Evolutionary conservation across 1,139 yeast genomes (phyloP).

Genomic region (Candida pseudoviswanathii): DNA sequence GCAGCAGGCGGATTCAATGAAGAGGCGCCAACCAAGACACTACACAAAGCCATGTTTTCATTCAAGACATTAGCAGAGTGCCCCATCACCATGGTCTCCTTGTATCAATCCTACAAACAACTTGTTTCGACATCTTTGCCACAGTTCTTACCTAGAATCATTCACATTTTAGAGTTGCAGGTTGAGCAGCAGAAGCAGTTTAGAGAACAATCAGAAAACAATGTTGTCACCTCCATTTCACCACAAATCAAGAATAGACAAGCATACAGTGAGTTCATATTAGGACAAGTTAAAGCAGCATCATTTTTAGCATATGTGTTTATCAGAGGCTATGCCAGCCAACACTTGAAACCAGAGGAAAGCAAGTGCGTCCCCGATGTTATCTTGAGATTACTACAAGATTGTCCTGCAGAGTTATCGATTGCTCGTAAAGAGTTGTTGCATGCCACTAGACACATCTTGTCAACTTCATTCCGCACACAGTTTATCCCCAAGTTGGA

Average conservation of each 20-base stretch:
- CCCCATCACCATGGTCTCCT: slow-evolving; percentile 93
- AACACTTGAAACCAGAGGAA: slow-evolving; percentile 62
- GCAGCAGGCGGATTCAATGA: slow-evolving; percentile 24
- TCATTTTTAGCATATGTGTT: slow-evolving; percentile 92
- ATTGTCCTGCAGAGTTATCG: slow-evolving; percentile 95
- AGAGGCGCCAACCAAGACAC: slow-evolving; percentile 41
- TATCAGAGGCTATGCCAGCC: slow-evolving; percentile 79
- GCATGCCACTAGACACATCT: slow-evolving; percentile 92
- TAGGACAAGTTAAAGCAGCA: slow-evolving; percentile 97
- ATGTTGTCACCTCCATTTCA: slow-evolving; percentile 51
- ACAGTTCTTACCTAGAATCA: slow-evolving; percentile 77
- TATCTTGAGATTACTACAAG: slow-evolving; percentile 82
- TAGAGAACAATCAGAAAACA: slow-evolving; percentile 59
- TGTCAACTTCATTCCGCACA: slow-evolving; percentile 83
- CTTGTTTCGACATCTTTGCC: slow-evolving; percentile 74
- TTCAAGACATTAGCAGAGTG: slow-evolving; percentile 95
- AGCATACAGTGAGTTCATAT: slow-evolving; percentile 83
- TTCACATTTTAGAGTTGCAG: slow-evolving; percentile 72
- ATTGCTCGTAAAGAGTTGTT: slow-evolving; percentile 90
- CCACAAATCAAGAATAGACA: slow-evolving; percentile 78
- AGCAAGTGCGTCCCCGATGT: slow-evolving; percentile 79
- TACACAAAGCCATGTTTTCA: slow-evolving; percentile 67
- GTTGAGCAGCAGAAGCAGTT: slow-evolving; percentile 52
- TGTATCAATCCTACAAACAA: slow-evolving; percentile 84
- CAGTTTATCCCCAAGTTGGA: slow-evolving; percentile 87